phyloP scores from a whole-genome alignment of 768 basidiomycete genomes.

The Suillus subluteus region DNA sequence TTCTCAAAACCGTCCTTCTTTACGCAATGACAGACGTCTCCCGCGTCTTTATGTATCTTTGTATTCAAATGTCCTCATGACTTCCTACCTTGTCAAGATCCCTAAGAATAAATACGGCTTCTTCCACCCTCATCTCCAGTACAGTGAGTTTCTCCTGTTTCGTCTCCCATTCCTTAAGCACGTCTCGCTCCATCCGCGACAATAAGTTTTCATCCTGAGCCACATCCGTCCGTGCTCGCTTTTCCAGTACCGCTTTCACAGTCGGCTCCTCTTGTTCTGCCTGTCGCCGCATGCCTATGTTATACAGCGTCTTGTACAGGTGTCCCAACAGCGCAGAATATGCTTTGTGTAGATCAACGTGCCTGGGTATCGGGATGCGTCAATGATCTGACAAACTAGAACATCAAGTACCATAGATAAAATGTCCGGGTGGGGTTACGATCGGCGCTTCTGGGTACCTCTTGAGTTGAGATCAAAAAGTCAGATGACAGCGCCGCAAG shows the following conservation, averaged over 20 bases:
- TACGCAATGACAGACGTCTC: background rate
- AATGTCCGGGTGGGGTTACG: slow-evolving; percentile 88
- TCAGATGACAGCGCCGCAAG: slow-evolving; percentile 80
- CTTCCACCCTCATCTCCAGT: slow-evolving; percentile 85
- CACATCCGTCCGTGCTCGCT: slow-evolving; percentile 82
- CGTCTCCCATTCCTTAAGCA: slow-evolving; percentile 72
- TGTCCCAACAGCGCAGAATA: slow-evolving; percentile 76
- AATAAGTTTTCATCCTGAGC: slow-evolving; percentile 73
- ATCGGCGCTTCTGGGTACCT: slow-evolving; percentile 89
- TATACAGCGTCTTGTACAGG: slow-evolving; percentile 90
- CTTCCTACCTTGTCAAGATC: slow-evolving; percentile 64
- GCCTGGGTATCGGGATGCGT: slow-evolving; percentile 54
- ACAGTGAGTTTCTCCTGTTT: slow-evolving; percentile 76
- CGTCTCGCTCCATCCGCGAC: slow-evolving; percentile 75
- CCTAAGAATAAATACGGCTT: slow-evolving; percentile 86
- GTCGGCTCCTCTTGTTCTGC: slow-evolving; percentile 71
- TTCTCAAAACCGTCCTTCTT: too few relatives aligned
- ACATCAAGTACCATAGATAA: slow-evolving; percentile 77
- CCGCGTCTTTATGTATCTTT: background rate
- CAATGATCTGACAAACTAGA: background rate
- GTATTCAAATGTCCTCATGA: slow-evolving; percentile 45
- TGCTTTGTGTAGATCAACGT: slow-evolving; percentile 84
- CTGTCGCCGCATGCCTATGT: slow-evolving; percentile 73
- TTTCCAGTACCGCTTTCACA: slow-evolving; percentile 75
- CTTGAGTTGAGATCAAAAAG: slow-evolving; percentile 87